Evolutionary conservation across 1,139 yeast species (phyloP).

Genomic region (Chernovozyma sophiae-reginae): DNA sequence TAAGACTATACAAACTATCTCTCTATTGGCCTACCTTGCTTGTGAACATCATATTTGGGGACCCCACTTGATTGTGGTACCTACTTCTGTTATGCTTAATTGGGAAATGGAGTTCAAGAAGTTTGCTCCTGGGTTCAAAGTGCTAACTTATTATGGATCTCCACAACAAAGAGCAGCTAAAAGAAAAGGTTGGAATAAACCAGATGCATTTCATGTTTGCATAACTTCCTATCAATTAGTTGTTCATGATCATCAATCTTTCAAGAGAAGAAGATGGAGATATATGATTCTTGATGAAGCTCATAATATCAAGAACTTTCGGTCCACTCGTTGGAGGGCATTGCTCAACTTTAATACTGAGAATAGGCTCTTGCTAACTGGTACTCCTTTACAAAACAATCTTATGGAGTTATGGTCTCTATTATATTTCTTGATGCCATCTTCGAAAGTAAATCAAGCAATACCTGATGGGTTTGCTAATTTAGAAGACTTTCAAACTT

Average conservation of each 20-base stretch:
- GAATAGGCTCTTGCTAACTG: conserved; percentile 82
- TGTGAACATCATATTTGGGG: conserved; percentile 97
- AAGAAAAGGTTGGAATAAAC: conserved; percentile 96
- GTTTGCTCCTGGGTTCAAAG: conserved; percentile 97
- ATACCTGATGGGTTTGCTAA: conserved; percentile 98
- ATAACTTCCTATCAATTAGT: conserved; percentile 95
- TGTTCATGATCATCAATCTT: conserved; percentile 92
- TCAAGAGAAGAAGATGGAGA: conserved; percentile 89
- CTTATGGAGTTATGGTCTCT: conserved; percentile 93
- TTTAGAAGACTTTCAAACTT: conserved; percentile 90
- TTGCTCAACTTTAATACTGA: conserved; percentile 89
- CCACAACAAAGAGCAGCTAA: conserved; percentile 96
- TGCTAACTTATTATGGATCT: conserved; percentile 93
- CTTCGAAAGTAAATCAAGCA: conserved; percentile 60
- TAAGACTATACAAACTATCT: conserved; percentile 92
- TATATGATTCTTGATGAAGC: conserved; percentile 98
- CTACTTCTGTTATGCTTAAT: conserved; percentile 96
- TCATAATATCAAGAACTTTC: conserved; percentile 92
- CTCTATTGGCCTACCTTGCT: conserved; percentile 81
- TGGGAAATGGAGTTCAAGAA: conserved; percentile 99
- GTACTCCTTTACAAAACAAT: conserved; percentile 93
- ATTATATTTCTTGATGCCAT: conserved; percentile 92
- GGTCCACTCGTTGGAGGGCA: conserved; percentile 97
- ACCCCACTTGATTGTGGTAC: conserved; percentile 94
- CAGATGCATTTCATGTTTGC: conserved; percentile 93